Evolutionary conservation across 139 green algal genomes (phyloP).

Genomic region (Mychonastes homosphaera): DNA sequence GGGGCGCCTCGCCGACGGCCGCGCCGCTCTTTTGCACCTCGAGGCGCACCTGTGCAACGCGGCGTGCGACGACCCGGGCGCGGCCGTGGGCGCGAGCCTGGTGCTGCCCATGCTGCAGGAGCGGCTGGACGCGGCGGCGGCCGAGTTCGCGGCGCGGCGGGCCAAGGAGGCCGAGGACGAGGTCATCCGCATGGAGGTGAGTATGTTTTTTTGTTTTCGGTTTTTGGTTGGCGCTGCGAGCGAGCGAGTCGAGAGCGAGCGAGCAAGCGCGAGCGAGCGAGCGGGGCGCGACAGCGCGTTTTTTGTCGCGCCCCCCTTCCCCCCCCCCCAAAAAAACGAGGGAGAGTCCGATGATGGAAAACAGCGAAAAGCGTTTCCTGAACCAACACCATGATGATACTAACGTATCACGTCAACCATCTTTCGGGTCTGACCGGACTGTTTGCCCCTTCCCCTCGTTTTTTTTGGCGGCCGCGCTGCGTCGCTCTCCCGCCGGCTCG

Average conservation of each 20-base stretch:
- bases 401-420: conserved; percentile 14
- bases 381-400: too few relatives aligned
- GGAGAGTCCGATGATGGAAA: too few relatives aligned
- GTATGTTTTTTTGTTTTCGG: conserved; percentile 2
- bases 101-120: conserved; percentile 63
- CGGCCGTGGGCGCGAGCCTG: conserved; percentile 47
- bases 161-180: conserved; percentile 59
- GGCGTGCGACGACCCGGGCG: conserved; percentile 68
- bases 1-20: conserved; percentile 48
- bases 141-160: conserved; percentile 36
- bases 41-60: conserved; percentile 64
- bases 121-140: conserved; percentile 44
- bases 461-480: not conserved
- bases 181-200: conserved; percentile 67
- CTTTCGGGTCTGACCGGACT: conserved; percentile 17
- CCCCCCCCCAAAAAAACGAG: too few relatives aligned
- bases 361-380: too few relatives aligned
- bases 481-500: not conserved
- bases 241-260: not conserved
- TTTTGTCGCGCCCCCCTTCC: too few relatives aligned
- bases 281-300: too few relatives aligned
- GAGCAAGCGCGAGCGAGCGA: too few relatives aligned
- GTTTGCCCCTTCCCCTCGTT: not conserved
- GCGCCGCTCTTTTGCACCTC: conserved; percentile 64
- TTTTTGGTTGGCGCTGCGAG: not conserved